Conservation (phyloP, 371 early-diverging fungal genomes). For the Mucor circinelloides region DNA sequence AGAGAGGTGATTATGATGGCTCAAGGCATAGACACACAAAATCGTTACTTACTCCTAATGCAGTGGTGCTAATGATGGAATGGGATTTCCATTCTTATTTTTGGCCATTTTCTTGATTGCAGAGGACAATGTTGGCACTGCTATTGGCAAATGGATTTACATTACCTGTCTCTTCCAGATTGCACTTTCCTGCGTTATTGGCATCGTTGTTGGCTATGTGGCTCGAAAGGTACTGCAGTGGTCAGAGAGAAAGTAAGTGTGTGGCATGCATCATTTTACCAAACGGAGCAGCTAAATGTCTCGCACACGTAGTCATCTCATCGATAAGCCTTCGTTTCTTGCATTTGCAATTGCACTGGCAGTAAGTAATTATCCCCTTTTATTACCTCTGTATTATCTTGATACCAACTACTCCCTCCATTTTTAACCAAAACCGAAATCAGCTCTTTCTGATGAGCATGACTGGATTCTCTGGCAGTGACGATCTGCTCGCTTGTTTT, state of each 20-base stretch:
- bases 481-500: conserved; percentile 91
- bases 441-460: conserved; percentile 80
- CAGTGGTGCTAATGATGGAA: conserved; percentile 84
- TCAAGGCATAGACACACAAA: conserved; percentile 4
- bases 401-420: background rate
- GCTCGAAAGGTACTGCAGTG: conserved; percentile 75
- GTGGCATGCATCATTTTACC: background rate
- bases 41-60: background rate
- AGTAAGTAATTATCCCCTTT: conserved; percentile 41
- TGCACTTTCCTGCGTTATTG: conserved; percentile 74
- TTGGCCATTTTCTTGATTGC: conserved; percentile 75
- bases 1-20: conserved; percentile 58
- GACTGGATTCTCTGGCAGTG: conserved; percentile 81
- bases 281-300: background rate
- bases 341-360: conserved; percentile 90
- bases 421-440: background rate
- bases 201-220: conserved; percentile 76
- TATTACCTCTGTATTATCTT: background rate
- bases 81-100: conserved; percentile 89
- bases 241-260: conserved; percentile 66
- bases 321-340: conserved; percentile 93
- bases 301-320: conserved; percentile 56
- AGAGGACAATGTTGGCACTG: conserved; percentile 59
- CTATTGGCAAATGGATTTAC: conserved; percentile 80
- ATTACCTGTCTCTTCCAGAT: conserved; percentile 82